phyloP scores from a whole-genome alignment of 495 filamentous ascomycete genomes.

The Neurospora tetrasperma region DNA sequence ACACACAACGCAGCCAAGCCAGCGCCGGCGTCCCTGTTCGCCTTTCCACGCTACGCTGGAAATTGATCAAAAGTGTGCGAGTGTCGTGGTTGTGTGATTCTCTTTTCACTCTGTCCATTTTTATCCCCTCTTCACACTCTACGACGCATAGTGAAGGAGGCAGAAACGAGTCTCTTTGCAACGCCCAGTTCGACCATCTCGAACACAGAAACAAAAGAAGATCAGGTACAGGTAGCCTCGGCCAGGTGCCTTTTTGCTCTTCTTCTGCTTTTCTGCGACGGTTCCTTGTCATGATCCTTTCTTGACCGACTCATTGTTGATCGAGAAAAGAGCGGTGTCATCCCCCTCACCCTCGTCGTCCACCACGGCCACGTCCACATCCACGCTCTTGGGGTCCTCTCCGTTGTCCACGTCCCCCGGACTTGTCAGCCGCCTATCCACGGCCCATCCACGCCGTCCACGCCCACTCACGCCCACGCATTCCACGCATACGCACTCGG shows the following conservation, averaged over 20 bases:
- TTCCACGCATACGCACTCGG: not conserved
- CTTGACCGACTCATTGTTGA: slow-evolving; percentile 25
- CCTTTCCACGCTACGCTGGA: not conserved
- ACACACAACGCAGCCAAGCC: not conserved
- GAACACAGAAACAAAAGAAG: not conserved
- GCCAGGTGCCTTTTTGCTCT: not conserved
- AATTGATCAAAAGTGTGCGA: not conserved
- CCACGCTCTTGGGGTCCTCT: not conserved
- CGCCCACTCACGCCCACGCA: not conserved
- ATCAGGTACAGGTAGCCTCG: not conserved
- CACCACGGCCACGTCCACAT: slow-evolving; percentile 13
- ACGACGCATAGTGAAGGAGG: not conserved
- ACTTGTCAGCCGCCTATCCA: not conserved
- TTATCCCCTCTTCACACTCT: not conserved
- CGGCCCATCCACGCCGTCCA: not conserved
- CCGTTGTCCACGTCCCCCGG: not conserved
- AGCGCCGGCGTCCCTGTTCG: not conserved
- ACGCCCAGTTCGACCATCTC: not conserved
- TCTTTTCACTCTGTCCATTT: not conserved
- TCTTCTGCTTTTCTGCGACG: not conserved
- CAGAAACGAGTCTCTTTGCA: not conserved
- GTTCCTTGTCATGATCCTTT: slow-evolving; percentile 21
- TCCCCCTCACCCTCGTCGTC: slow-evolving; percentile 8
- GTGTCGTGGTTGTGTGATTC: not conserved
- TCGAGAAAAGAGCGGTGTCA: slow-evolving; percentile 31